Base-by-base conservation (phyloP, 495 filamentous ascomycete species). In the Lasiosphaeria miniovina region DNA sequence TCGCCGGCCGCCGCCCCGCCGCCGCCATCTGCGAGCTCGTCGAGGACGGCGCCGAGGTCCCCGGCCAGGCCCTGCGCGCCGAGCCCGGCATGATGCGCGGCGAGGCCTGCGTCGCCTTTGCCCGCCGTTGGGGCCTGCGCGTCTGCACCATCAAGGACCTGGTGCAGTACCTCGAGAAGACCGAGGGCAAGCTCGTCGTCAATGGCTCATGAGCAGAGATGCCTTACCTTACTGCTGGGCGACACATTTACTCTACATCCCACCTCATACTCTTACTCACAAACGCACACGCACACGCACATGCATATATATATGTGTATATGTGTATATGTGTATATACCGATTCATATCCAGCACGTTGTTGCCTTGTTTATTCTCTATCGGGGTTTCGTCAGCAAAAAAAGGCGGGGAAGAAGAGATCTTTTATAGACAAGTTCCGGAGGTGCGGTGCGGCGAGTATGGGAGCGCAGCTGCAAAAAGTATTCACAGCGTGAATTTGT, bases 121-220 rank as follows among this genome's bases (percentile, higher is more conserved):
- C 91, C 11, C 83, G 84, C 73, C 85, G 81, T 71, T 98, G 90
- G 88, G 92, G 91, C 9, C 75, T 98, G 61, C 93, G 88, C 76
- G 91, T 96, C 45, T 96, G 93, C 73, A 98, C 94, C 7, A 98
- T 98, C 75, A 93, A 92, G 69, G 91, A 90, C 71, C 74, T 98
- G 74, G 88, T 93, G 43, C 77, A 71, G 58, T 90, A 93, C 72
- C 70, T 98, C 52, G 88, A 96, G 75, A 84, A 81, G 77, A 80
- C 74, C 62, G 79, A 84, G 70, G 78, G 78, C 24, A 83, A 84
- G 71, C 57, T 75, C 24, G 61, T 58, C 40, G 57, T 71, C 1
- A 81, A 80, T 55, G 78, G 78, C 49, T 69, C 69, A 15, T 69
- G 52, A 61, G 43, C n/a, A 36, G 41, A 0, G n/a, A n/a, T n/a